Evolutionary conservation across 2,329 filamentous ascomycete genomes (phyloP).

Genomic region (Dothistroma septosporum): DNA sequence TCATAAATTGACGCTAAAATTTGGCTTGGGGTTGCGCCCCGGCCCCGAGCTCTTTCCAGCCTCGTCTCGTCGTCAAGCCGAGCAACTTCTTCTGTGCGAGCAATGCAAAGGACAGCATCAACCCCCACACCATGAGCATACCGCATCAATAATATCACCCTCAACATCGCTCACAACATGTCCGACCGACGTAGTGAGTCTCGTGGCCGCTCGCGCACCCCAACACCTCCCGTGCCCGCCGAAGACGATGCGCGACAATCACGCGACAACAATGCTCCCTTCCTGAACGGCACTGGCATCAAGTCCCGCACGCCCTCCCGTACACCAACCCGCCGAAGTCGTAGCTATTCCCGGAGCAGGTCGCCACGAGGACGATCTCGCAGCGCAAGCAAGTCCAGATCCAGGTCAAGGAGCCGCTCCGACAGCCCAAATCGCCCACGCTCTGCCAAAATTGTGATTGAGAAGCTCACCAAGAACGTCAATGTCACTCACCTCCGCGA

Average conservation of each 20-base stretch:
- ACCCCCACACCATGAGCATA: not conserved
- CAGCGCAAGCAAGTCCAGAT: slow-evolving; percentile 16
- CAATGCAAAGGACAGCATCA: not conserved
- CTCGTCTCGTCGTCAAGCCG: too few relatives aligned
- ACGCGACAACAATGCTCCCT: slow-evolving; percentile 32
- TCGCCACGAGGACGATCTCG: slow-evolving; percentile 30
- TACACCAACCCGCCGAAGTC: slow-evolving; percentile 11
- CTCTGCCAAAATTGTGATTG: slow-evolving; percentile 74
- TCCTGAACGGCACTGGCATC: slow-evolving; percentile 28
- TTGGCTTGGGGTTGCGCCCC: too few relatives aligned
- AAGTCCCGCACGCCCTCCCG: slow-evolving; percentile 12
- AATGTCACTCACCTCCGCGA: slow-evolving; percentile 83
- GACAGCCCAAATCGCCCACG: slow-evolving; percentile 21
- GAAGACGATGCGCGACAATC: slow-evolving; percentile 33
- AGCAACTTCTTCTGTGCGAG: not conserved
- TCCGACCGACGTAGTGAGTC: slow-evolving; percentile 35
- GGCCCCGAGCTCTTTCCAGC: too few relatives aligned
- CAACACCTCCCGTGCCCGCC: slow-evolving; percentile 15
- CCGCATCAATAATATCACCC: not conserved
- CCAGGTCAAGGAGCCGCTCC: slow-evolving; percentile 17
- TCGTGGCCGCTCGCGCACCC: slow-evolving; percentile 39
- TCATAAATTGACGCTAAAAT: not conserved
- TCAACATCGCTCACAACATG: slow-evolving; percentile 9
- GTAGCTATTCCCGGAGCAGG: slow-evolving; percentile 20
- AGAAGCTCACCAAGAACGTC: slow-evolving; percentile 93